Base-by-base conservation (phyloP, 192 early-diverging fungal species). In the Dissophora ornata region DNA sequence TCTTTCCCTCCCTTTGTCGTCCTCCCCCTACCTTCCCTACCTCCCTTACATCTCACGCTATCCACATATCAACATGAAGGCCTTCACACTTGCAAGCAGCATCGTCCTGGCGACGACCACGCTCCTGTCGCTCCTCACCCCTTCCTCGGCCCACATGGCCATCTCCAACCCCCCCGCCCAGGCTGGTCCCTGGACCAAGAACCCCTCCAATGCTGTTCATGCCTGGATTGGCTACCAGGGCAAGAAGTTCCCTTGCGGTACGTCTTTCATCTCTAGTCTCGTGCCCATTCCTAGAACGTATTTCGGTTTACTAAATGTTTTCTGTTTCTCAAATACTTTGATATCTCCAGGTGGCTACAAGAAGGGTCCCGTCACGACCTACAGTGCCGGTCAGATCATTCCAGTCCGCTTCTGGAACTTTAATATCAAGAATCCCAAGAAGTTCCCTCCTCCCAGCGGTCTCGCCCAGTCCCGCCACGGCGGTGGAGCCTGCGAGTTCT, bases 381-480 rank as follows among this genome's bases (percentile, higher is more conserved):
- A 79, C 70, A 80, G 53, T 0, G 87, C 87, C 1, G 87, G 87
- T 7, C 21, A 70, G 24, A 57, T 83, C 0, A 61, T 89, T 32
- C 47, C 60, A 0, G 80, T 89, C 33, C 62, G 82, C 30, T 87
- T 89, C 51, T 71, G 62, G 57, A 80, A 80, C 58, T 68, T 69
- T 47, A 38, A 54, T 3, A 67, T 69, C 55, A 62, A 54, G 32
- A 44, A 57, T 38, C 61, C 40, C 68, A 63, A 44, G 25, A 62
- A 79, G 52, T 68, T 69, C 24, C 78, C 78, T 13, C 62, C 62
- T 16, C 57, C 56, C 44, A 66, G 59, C 19, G 67, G 73, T 11
- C 10, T 40, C 30, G 58, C 33, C 45, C 83, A 84, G 13, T 83
- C 86, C 4, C 73, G 83, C n/a, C n/a, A n/a, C n/a, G n/a, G n/a